A percentile compares a stretch with the other conserved stretches of the same genome.
These are phyloP conservation scores for Phytophthora rubi DNA, from an alignment of 352 stramenopile species.

Conservation along the genomic window DNA sequence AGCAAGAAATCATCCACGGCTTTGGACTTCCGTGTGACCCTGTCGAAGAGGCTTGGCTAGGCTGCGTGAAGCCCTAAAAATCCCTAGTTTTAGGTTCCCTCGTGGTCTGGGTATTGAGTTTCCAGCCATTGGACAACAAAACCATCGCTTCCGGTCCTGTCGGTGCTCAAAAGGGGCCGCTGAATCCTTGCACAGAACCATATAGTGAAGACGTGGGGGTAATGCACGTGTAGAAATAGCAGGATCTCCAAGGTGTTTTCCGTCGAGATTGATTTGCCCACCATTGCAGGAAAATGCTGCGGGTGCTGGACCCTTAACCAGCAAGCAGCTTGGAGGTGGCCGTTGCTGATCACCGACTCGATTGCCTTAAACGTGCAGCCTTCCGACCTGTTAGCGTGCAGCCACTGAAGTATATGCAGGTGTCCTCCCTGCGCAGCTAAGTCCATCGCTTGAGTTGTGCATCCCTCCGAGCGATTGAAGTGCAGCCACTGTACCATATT, in stretches of 20 bases:
- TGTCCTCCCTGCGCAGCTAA: background rate
- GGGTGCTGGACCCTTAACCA: background rate
- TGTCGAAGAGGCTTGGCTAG: slow-evolving; percentile 16
- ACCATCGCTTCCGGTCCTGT: background rate
- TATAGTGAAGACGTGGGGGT: background rate
- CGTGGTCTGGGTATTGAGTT: background rate
- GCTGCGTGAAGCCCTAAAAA: slow-evolving; percentile 5
- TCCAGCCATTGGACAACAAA: background rate
- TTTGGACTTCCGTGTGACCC: slow-evolving; percentile 10
- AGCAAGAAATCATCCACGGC: slow-evolving; percentile 7
- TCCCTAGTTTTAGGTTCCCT: background rate
- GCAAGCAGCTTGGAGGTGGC: background rate
- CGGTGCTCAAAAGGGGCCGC: background rate
- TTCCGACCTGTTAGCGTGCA: background rate
- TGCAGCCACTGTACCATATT: background rate
- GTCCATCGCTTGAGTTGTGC: background rate
- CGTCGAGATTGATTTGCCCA: background rate
- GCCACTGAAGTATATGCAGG: background rate
- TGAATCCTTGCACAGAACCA: background rate
- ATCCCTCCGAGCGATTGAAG: background rate
- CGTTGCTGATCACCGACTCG: background rate
- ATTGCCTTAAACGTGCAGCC: background rate
- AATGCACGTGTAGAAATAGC: background rate
- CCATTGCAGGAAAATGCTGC: background rate
- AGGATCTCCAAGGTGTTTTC: background rate